Percentiles rank a stretch among this genome's conserved stretches.
Conservation (phyloP, 176 grass and related monocot genomes). For the Zea luxurians region DNA sequence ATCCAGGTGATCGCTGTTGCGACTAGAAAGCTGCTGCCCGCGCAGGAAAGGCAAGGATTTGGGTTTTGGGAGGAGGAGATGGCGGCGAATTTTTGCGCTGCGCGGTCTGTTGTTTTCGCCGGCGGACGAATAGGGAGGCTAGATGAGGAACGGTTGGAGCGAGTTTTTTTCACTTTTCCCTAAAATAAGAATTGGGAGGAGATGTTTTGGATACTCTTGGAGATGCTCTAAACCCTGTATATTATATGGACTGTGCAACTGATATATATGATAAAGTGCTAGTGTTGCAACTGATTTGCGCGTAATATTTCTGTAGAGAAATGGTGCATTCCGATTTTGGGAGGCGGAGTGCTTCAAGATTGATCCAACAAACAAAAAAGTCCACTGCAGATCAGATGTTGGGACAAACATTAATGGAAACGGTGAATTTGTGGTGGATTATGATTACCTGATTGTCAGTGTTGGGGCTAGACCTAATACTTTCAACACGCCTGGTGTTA, state of each 20-base stretch:
- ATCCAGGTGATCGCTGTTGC: too few species aligned
- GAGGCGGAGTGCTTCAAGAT: conserved; percentile 93
- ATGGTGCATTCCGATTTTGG: conserved; percentile 38
- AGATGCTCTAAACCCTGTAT: too few species aligned
- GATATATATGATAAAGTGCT: conserved; percentile 5
- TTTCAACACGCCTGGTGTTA: conserved; percentile 83
- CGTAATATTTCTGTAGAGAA: conserved; percentile 44
- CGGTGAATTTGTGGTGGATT: conserved; percentile 76
- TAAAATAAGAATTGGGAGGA: too few species aligned
- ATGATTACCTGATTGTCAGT: conserved; percentile 75
- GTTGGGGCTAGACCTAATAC: conserved; percentile 77
- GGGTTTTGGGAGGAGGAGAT: too few species aligned
- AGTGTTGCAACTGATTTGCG: not conserved
- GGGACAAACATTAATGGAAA: conserved; percentile 63
- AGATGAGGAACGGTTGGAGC: too few species aligned
- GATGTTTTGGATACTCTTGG: too few species aligned
- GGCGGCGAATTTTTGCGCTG: too few species aligned
- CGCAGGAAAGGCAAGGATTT: too few species aligned
- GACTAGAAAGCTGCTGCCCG: too few species aligned
- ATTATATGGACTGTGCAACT: not conserved
- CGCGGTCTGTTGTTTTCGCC: too few species aligned
- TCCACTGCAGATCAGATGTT: conserved; percentile 64
- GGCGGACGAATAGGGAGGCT: too few species aligned
- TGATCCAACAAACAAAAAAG: conserved; percentile 65
- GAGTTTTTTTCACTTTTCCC: too few species aligned